Evolutionary conservation across 495 filamentous ascomycete genomes (phyloP).

Genomic region (Aspergillus haitiensis): DNA sequence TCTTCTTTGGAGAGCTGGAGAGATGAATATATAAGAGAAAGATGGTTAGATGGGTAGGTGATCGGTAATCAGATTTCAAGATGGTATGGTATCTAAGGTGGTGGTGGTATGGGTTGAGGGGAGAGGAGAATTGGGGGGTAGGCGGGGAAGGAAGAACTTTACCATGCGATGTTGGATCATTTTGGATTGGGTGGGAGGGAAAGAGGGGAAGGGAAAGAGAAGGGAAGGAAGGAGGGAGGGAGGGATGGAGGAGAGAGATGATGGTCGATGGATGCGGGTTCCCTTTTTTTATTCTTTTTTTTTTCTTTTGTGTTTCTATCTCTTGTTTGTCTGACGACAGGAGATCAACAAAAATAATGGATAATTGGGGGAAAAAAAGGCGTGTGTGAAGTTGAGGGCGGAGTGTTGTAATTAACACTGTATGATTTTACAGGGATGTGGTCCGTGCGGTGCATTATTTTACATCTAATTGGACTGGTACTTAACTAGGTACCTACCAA

Average conservation of each 20-base stretch:
- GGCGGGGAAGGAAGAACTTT: slow-evolving; percentile 12
- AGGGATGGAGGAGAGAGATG: too few relatives aligned
- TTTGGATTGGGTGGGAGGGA: slow-evolving; percentile 21
- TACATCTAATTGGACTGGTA: too few relatives aligned
- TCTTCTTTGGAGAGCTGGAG: slow-evolving; percentile 87
- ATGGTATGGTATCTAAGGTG: slow-evolving; percentile 13
- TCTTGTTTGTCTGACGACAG: too few relatives aligned
- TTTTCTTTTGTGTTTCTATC: too few relatives aligned
- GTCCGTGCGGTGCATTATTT: too few relatives aligned
- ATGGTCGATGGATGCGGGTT: slow-evolving; percentile 2
- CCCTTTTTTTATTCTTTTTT: not conserved
- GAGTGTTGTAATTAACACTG: too few relatives aligned
- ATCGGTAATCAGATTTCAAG: slow-evolving; percentile 10
- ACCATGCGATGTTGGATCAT: slow-evolving; percentile 51
- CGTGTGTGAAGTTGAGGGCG: too few relatives aligned
- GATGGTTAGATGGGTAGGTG: not conserved
- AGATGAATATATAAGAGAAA: not conserved
- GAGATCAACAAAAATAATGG: too few relatives aligned
- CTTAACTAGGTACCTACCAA: too few relatives aligned
- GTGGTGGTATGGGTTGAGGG: not conserved
- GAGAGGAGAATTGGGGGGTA: slow-evolving; percentile 4
- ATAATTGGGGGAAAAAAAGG: too few relatives aligned
- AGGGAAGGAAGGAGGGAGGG: too few relatives aligned
- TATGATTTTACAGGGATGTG: too few relatives aligned
- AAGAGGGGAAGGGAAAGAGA: not conserved